phyloP scores from a whole-genome alignment of 1,139 yeast genomes.

The Scheffersomyces titani region DNA sequence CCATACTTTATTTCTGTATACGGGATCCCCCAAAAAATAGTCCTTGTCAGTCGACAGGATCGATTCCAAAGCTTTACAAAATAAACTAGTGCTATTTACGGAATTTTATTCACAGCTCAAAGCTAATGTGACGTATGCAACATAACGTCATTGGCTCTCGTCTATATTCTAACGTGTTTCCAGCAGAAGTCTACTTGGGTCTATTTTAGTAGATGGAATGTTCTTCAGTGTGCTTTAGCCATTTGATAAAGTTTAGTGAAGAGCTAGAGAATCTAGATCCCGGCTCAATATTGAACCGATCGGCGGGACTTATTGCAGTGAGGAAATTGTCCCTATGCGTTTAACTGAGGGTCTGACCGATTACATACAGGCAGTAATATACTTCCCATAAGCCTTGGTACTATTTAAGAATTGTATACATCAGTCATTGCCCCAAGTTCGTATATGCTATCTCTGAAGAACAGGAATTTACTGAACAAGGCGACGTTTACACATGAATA shows the following conservation, averaged over 20 bases:
- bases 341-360: neutral
- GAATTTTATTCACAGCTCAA: neutral
- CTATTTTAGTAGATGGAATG: neutral
- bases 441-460: neutral
- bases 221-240: neutral
- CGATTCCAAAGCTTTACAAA: neutral
- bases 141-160: neutral
- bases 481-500: neutral
- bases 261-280: neutral
- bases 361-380: neutral
- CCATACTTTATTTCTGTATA: neutral
- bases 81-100: neutral
- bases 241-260: neutral
- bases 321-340: neutral
- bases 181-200: neutral
- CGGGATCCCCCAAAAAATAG: neutral
- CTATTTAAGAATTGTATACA: no score
- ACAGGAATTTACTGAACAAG: neutral
- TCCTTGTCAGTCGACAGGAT: neutral
- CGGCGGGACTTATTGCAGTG: neutral
- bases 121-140: neutral
- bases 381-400: neutral
- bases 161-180: neutral
- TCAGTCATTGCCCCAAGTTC: neutral
- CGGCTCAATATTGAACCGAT: no score